Evolutionary conservation across 345 rosid species (phyloP), one percentile per base, ranked within the genome.

Genomic region (Brassica juncea): DNA sequence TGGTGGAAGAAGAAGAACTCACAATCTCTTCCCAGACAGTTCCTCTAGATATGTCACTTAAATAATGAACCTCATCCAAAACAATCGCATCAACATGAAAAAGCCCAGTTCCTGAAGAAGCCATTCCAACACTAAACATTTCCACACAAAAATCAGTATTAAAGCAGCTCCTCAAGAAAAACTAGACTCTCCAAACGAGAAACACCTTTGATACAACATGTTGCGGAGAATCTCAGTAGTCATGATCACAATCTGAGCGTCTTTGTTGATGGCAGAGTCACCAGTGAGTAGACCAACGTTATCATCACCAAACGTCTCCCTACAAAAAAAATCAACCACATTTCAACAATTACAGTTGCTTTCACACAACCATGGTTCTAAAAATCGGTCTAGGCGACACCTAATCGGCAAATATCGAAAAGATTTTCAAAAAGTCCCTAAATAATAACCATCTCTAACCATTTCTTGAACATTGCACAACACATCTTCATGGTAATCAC

Each of bases 11-110:
- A 67, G 44, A 80, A 47, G 47, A 54, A 86, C 97, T 85, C 84
- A 90, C 97, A 39, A 92, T 92, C 87, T 92, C 97, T 85, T 92
- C 97, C 98, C 98, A 94, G 60, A 94, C 98, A 32, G 98, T 94
- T 27, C 98, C 98, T 55, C 94, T 89, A 77, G 94, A 94, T 47
- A 94, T 92, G 63, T 94, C 97, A 47, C 99, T 92, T 71, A 94
- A 82, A 87, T 89, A 94, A 88, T 94, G 99, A 88, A 94, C 99
- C 89, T 92, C 98, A 68, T 94, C 99, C 77, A 92, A 82, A 88
- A 94, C 92, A 85, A 94, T 88, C 8, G 85, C 94, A 86, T 94
- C 97, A 72, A 94, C 97, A 77, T 86, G 89, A 76, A 91, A 87
- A 80, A 94, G 95, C 25, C 97, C 92, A 78, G 90, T 87, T 73